Base-by-base conservation (phyloP, 306 rosid species). In the Comarum palustre region DNA sequence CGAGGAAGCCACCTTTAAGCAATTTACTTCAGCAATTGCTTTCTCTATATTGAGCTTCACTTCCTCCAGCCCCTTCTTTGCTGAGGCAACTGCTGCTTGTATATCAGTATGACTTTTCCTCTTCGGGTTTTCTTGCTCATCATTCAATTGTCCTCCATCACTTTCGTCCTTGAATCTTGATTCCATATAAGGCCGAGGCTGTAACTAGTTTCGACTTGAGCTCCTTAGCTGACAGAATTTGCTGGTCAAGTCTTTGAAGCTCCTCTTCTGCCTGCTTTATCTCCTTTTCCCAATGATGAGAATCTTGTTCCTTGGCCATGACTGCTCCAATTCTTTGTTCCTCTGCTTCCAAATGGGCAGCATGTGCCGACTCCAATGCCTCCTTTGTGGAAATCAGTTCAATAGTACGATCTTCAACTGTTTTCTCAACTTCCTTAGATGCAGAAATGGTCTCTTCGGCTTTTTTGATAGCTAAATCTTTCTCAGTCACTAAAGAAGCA, bases 271-370 rank as follows among this genome's bases (percentile, higher is more conserved):
- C 87, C 77, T 84, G 90, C 82, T 86, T 92, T 73, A 95, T 83
- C 77, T 95, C 97, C 84, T 95, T 95, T 77, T 92, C 97, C 97
- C 97, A 90, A 62, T 83, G 78, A 50, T 87, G 97, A 46, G 93
- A 88, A 92, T 95, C 99, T 73, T 95, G 96, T 79, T 95, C 99
- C 89, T 82, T 85, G 58, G 92, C 97, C 97, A 95, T 88, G 73
- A 86, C 92, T 47, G 90, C 94, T 74, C 96, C 97, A 52, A 95
- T 87, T 82, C 96, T 91, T 12, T 87, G 97, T 77, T 95, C 99
- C 84, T 95, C 99, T 39, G 97, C 93, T 84, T 95, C 99, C 84
- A 95, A 73, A 81, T 95, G 97, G 36, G 96, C 77, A 39, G 96
- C 93, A 77, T 91, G 99, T 43, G 99, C 96, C 76, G 92, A 83